Conservation (phyloP, 1,284 basidiomycete genomes). For the Boletus nobilissimus region DNA sequence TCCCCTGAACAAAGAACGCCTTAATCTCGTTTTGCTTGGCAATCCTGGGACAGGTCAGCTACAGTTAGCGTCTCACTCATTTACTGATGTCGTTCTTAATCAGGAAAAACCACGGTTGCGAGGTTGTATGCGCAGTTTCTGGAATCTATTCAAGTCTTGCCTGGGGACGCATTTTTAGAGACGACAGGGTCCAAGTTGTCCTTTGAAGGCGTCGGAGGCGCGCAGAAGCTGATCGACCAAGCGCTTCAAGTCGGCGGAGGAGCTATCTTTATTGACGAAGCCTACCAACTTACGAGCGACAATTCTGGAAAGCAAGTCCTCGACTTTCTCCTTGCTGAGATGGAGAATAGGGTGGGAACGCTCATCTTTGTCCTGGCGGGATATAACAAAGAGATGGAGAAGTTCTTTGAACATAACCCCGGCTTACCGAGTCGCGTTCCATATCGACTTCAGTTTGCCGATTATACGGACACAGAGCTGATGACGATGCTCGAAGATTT, state of each 20-base stretch:
- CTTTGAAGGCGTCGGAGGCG: conserved; percentile 61
- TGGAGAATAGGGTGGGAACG: conserved; percentile 71
- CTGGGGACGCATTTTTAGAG: conserved; percentile 64
- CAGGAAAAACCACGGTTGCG: conserved; percentile 77
- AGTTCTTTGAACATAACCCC: conserved; percentile 77
- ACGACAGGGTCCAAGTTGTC: conserved; percentile 68
- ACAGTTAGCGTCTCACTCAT: neutral
- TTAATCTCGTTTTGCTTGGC: conserved; percentile 64
- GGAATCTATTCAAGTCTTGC: conserved; percentile 60
- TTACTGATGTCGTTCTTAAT: neutral
- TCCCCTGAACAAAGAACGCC: conserved; percentile 57
- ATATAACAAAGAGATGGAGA: conserved; percentile 75
- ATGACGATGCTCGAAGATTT: conserved; percentile 60
- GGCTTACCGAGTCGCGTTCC: conserved; percentile 72
- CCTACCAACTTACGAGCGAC: conserved; percentile 65
- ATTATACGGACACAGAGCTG: conserved; percentile 66
- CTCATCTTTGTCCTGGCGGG: conserved; percentile 75
- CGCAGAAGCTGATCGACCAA: conserved; percentile 57
- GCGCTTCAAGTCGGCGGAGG: conserved; percentile 65
- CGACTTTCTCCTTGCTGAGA: conserved; percentile 73
- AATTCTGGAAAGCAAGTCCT: conserved; percentile 63
- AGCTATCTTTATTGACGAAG: conserved; percentile 72
- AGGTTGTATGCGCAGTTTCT: conserved; percentile 70
- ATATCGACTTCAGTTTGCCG: conserved; percentile 62
- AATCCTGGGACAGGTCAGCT: conserved; percentile 67